Percentiles rank a stretch among this genome's conserved stretches.
Conservation (phyloP, 768 basidiomycete genomes). For the Hypholoma sublateritium region DNA sequence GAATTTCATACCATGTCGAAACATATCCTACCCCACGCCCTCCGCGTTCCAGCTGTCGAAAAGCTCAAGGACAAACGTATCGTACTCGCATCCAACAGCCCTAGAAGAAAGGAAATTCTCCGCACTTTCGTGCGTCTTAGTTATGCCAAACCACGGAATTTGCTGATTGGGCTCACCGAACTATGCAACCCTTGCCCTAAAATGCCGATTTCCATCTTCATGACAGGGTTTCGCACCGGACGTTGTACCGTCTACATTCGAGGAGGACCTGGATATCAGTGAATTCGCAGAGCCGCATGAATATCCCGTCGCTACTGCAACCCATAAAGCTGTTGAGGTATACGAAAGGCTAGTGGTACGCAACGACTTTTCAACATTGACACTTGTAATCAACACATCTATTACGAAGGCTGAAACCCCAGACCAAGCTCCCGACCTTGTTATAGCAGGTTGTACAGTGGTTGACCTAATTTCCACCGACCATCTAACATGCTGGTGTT, state of each 20-base stretch:
- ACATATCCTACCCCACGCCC: constrained; percentile 65
- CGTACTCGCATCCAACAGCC: constrained; percentile 84
- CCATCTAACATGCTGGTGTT: constrained; percentile 65
- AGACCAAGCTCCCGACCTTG: constrained; percentile 38
- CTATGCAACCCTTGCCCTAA: constrained; percentile 1
- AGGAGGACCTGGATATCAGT: constrained; percentile 68
- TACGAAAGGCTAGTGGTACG: constrained; percentile 37
- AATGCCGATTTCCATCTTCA: not conserved
- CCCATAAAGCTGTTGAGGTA: constrained; percentile 36
- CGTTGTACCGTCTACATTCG: constrained; percentile 55
- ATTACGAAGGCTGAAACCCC: constrained; percentile 50
- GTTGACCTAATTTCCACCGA: constrained; percentile 43
- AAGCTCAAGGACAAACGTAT: constrained; percentile 76
- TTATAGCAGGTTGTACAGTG: constrained; percentile 60
- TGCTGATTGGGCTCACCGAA: not conserved
- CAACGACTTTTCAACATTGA: constrained; percentile 48
- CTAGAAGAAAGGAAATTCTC: constrained; percentile 82
- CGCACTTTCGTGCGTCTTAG: constrained; percentile 61
- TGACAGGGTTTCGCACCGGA: constrained; percentile 41
- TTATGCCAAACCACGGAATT: not conserved
- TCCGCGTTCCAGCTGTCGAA: constrained; percentile 57
- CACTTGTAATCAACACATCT: constrained; percentile 58
- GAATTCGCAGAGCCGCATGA: constrained; percentile 61
- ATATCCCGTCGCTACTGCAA: constrained; percentile 39
- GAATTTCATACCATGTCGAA: constrained; percentile 21